These are phyloP conservation scores for Solidago caesia DNA, from an alignment of 129 eudicot species.

Conservation along the genomic window DNA sequence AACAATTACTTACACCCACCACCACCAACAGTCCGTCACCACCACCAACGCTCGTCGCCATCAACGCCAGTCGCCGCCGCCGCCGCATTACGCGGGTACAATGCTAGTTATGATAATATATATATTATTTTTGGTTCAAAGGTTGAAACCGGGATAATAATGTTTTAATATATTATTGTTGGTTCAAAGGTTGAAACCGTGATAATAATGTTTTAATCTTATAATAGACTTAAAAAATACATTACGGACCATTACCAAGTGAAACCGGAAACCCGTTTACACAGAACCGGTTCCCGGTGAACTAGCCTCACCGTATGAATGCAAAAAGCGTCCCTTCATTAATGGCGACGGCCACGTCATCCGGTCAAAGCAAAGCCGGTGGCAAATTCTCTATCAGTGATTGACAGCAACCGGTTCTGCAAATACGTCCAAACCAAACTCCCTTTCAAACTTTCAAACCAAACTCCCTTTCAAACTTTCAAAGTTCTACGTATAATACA, in stretches of 20 bases:
- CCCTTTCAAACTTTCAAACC: neutral
- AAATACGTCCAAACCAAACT: slow-evolving; percentile 16
- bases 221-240: neutral
- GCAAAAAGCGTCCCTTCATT: slow-evolving; percentile 29
- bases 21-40: too few relatives aligned
- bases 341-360: slow-evolving; percentile 23
- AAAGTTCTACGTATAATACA: too few relatives aligned
- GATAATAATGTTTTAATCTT: neutral
- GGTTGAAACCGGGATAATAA: slow-evolving; percentile 24
- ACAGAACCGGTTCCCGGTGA: slow-evolving; percentile 53
- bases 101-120: too few relatives aligned
- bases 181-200: slow-evolving; percentile 26
- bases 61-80: too few relatives aligned
- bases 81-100: too few relatives aligned
- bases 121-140: slow-evolving; percentile 1
- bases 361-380: slow-evolving; percentile 24
- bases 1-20: too few relatives aligned
- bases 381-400: neutral
- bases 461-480: too few relatives aligned
- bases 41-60: too few relatives aligned
- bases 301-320: slow-evolving; percentile 30
- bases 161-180: neutral
- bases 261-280: slow-evolving; percentile 42
- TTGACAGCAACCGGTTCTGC: slow-evolving; percentile 2
- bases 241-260: slow-evolving; percentile 27